Evolutionary conservation across 129 eudicot species (phyloP).

Genomic region (Deinandra increscens): DNA sequence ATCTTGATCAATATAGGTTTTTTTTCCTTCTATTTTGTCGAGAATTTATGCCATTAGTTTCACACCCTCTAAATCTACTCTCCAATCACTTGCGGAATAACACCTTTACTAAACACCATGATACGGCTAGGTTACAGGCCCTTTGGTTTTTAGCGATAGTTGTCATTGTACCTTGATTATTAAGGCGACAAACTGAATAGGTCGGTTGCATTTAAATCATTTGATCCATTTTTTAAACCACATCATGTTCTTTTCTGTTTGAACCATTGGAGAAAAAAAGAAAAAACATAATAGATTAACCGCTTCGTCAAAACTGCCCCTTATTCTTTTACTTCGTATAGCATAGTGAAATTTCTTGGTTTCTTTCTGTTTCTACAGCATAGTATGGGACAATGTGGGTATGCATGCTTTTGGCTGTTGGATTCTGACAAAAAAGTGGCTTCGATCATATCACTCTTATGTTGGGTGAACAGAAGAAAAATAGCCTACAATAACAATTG

Average conservation of each 20-base stretch:
- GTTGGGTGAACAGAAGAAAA: conserved; percentile 21
- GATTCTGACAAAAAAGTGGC: conserved; percentile 14
- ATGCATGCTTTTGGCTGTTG: conserved; percentile 18
- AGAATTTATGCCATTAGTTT: too few relatives aligned
- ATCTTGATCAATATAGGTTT: neutral
- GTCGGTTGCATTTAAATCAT: neutral
- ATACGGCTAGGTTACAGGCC: too few relatives aligned
- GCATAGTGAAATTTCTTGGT: neutral
- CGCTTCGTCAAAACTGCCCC: neutral
- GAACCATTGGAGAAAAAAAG: too few relatives aligned
- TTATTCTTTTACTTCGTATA: neutral
- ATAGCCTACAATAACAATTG: neutral
- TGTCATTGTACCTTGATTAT: neutral
- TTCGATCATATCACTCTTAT: conserved; percentile 18
- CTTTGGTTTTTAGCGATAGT: neutral
- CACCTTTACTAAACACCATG: too few relatives aligned
- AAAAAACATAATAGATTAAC: neutral
- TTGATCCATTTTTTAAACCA: neutral
- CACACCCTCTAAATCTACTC: too few relatives aligned
- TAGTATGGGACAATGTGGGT: neutral
- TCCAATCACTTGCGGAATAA: too few relatives aligned
- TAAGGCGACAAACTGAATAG: neutral
- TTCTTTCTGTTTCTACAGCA: conserved; percentile 2
- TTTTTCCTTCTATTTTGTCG: too few relatives aligned
- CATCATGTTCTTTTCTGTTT: neutral